Conservation (phyloP, 768 basidiomycete genomes). For the Auricularia sp. region DNA sequence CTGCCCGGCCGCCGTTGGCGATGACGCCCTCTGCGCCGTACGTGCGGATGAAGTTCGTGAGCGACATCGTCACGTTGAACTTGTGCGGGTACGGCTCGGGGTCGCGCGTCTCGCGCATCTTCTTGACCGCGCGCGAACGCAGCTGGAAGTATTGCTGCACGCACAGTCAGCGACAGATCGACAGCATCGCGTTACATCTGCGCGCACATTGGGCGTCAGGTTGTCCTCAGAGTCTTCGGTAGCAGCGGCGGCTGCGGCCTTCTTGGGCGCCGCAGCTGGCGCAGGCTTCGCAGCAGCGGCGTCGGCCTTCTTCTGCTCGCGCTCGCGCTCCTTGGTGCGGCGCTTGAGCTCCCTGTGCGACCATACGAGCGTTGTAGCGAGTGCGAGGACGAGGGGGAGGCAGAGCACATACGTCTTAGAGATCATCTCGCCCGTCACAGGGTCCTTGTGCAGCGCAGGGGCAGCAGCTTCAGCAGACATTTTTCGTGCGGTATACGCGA, state of each 20-base stretch:
- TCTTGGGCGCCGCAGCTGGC: conserved; percentile 29
- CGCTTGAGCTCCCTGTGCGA: conserved; percentile 79
- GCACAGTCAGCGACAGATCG: neutral
- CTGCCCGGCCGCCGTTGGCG: conserved; percentile 52
- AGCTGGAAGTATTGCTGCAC: conserved; percentile 92
- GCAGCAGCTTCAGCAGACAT: conserved; percentile 3
- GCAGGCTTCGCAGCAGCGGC: conserved; percentile 50
- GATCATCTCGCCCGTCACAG: conserved; percentile 90
- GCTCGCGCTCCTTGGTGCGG: conserved; percentile 72
- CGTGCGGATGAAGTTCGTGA: conserved; percentile 59
- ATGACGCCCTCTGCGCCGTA: conserved; percentile 71
- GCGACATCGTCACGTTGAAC: conserved; percentile 77
- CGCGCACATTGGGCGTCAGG: conserved; percentile 72
- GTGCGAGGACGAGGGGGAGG: conserved; percentile 9
- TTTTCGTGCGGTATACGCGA: neutral
- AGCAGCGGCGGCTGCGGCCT: conserved; percentile 25
- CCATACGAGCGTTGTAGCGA: conserved; percentile 19
- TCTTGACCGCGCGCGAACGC: conserved; percentile 78
- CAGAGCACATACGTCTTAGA: conserved; percentile 72
- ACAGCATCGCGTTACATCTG: conserved; percentile 20
- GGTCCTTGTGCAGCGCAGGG: conserved; percentile 52
- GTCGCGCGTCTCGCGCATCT: conserved; percentile 69
- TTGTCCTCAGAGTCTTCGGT: conserved; percentile 55
- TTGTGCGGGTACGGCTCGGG: conserved; percentile 99
- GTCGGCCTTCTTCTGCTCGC: conserved; percentile 63